Base-by-base conservation (phyloP, 1,284 basidiomycete genomes). In the Apiotrichum brassicae region DNA sequence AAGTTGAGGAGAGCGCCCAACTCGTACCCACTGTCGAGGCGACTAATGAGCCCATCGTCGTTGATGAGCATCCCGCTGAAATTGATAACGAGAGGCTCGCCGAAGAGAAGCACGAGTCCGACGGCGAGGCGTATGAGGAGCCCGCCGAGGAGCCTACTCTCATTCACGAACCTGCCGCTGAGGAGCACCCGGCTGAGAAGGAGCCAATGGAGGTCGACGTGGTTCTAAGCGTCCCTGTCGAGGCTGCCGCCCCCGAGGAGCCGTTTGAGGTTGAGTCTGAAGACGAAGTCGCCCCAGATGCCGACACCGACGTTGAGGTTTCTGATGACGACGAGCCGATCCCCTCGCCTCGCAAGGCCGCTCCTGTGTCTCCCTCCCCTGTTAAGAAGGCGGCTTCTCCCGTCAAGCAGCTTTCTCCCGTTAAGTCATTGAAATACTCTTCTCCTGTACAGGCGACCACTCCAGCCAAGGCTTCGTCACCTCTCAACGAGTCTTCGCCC, bases 261-360 rank as follows among this genome's bases (percentile, higher is more conserved):
- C n/a, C n/a, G n/a, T n/a, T n/a, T 3, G 45, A 41, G 18, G 26
- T 28, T n/a, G 38, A 30, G 9, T 9, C 28, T n/a, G n/a, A 34
- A 18, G 33, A 46, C 8, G 24, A n/a, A 25, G 35, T 24, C n/a
- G 32, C 40, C 18, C 40, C 40, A 6, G 28, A 32, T 6, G 38
- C 25, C 14, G 41, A 43, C 13, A 22, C 19, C n/a, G 32, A 37
- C 28, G 37, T 46, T 19, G 44, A 26, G 12, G 46, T 33, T 6
- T 19, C 42, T n/a, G 43, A 44, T 1, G 26, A 24, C 22, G 22
- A 38, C 28, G 9, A 14, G 26, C 3, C 26, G n/a, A 1, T 34
- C 43, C 3, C 43, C 43, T 48, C 46, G 22, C 46, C 46, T 12
- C 7, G 34, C 24, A 48, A 48, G 38, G 22, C 13, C 20, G 22